Percentiles rank a stretch among this genome's conserved stretches.
Evolutionary conservation across 805 yeast species (phyloP).

Genomic region (Saccharomyces cerevisiae): DNA sequence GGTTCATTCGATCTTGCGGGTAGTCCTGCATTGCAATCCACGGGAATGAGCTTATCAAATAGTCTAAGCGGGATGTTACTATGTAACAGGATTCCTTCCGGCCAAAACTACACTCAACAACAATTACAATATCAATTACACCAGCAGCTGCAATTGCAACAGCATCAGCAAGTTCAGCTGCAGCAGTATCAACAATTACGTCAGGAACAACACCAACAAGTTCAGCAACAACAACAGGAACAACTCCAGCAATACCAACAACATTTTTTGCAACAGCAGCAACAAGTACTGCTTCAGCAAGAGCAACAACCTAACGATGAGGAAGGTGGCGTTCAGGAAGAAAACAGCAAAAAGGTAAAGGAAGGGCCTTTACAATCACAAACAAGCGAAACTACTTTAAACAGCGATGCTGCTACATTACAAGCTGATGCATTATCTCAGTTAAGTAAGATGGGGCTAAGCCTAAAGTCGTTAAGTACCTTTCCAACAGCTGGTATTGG

Average conservation of each 20-base stretch:
- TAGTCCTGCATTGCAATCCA: background rate
- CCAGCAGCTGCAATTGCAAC: slow-evolving; percentile 16
- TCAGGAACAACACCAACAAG: slow-evolving; percentile 19
- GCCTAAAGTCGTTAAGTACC: slow-evolving; percentile 19
- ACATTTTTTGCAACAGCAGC: slow-evolving; percentile 14
- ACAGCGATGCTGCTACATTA: slow-evolving; percentile 5
- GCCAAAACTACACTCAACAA: slow-evolving; percentile 9
- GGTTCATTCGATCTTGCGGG: background rate
- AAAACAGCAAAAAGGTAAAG: slow-evolving; percentile 9
- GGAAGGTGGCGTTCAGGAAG: background rate
- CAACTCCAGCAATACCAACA: slow-evolving; percentile 15
- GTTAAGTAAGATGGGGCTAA: slow-evolving; percentile 16
- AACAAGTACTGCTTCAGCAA: slow-evolving; percentile 14
- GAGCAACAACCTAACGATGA: slow-evolving; percentile 12
- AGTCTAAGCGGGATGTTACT: background rate
- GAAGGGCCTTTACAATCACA: slow-evolving; percentile 11
- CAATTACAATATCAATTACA: slow-evolving; percentile 16
- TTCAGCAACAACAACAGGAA: slow-evolving; percentile 18
- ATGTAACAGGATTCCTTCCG: background rate
- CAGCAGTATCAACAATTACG: slow-evolving; percentile 18
- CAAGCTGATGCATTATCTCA: slow-evolving; percentile 17
- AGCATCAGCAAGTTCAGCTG: slow-evolving; percentile 13
- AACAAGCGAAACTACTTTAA: slow-evolving; percentile 15
- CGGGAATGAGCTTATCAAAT: background rate
- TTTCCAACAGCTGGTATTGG: slow-evolving; percentile 28